Conservation (phyloP, 495 filamentous ascomycete genomes). For the Penicillium psychrofluorescens region DNA sequence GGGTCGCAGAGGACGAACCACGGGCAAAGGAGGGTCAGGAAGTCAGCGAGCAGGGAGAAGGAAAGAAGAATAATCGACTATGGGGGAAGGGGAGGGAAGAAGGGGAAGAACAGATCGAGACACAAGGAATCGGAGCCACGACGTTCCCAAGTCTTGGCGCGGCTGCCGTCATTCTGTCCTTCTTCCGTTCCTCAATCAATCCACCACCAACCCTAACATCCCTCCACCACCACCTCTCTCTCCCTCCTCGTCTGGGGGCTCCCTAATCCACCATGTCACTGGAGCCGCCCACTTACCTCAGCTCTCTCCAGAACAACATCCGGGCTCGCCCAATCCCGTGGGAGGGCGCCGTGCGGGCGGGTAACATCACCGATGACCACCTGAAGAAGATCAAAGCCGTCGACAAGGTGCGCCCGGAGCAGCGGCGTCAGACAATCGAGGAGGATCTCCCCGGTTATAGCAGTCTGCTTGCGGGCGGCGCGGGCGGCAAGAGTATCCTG, state of each 20-base stretch:
- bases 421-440: conserved; percentile 75
- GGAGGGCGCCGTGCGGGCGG: conserved; percentile 92
- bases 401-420: conserved; percentile 89
- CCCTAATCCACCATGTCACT: conserved; percentile 58
- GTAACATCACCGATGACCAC: conserved; percentile 89
- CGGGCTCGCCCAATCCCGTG: conserved; percentile 90
- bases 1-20: neutral
- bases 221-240: neutral
- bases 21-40: too few relatives aligned
- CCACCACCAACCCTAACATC: conserved; percentile 4
- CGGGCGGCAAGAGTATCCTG: conserved; percentile 66
- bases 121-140: neutral
- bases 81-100: neutral
- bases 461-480: conserved; percentile 67
- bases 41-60: neutral
- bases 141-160: conserved; percentile 17
- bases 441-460: conserved; percentile 70
- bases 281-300: conserved; percentile 84
- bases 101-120: neutral
- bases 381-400: conserved; percentile 95
- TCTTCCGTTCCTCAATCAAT: conserved; percentile 12
- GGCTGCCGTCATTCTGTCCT: conserved; percentile 25
- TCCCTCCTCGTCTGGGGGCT: conserved; percentile 5
- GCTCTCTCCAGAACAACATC: conserved; percentile 89
- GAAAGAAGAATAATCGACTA: neutral